Conservation (phyloP, 257 asterid species). For the Solanum appendiculatum region DNA sequence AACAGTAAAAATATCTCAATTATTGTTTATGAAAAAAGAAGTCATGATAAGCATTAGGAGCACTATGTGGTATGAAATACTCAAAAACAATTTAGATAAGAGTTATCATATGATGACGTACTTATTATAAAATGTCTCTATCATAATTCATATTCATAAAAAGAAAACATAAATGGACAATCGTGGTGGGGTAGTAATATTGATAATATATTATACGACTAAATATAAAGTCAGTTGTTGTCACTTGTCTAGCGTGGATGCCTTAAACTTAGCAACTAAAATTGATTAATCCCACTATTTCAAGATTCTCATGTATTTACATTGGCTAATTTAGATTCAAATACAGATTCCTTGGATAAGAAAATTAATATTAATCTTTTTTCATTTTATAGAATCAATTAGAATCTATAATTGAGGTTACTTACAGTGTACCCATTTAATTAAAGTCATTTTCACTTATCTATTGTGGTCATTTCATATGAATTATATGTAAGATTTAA, state of each 20-base stretch:
- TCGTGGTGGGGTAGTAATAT: not conserved
- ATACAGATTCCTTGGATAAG: not conserved
- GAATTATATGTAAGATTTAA: not conserved
- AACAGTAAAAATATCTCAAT: not conserved
- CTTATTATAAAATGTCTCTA: not conserved
- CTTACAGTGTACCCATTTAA: not conserved
- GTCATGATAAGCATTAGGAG: not conserved
- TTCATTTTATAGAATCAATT: not conserved
- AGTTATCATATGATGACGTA: not conserved
- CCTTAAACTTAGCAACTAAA: not conserved
- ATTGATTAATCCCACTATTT: slow-evolving; percentile 18
- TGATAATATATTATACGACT: not conserved
- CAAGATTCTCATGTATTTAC: slow-evolving; percentile 23
- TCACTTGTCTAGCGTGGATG: not conserved
- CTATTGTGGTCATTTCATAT: not conserved
- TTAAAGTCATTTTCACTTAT: not conserved
- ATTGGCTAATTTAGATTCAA: slow-evolving; percentile 20
- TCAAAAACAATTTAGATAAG: not conserved
- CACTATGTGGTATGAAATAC: not conserved
- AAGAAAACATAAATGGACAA: not conserved
- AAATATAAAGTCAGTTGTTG: not conserved
- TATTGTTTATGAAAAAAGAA: not conserved
- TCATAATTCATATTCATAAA: not conserved
- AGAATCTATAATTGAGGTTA: not conserved
- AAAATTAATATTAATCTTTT: not conserved